Evolutionary conservation across 208 protist species (phyloP).

Genomic region (Trypanosoma theileri): DNA sequence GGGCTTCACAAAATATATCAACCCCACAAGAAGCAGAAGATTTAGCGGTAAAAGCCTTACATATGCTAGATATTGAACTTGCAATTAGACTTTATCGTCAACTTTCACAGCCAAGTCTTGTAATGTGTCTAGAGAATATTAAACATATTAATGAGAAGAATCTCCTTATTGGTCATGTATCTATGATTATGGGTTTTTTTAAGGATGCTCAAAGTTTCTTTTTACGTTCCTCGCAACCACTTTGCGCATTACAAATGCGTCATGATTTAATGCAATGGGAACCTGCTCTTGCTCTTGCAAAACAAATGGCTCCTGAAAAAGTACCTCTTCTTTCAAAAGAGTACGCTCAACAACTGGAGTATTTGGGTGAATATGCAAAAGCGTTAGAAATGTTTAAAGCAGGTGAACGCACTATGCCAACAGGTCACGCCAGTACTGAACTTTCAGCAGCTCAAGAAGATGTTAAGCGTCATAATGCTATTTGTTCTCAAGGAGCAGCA

Average conservation of each 20-base stretch:
- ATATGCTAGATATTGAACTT: slow-evolving; percentile 92
- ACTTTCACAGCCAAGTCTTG: slow-evolving; percentile 90
- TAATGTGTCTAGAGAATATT: slow-evolving; percentile 92
- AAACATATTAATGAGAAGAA: slow-evolving; percentile 93
- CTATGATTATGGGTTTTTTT: slow-evolving; percentile 93
- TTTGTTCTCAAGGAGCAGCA: slow-evolving; percentile 84
- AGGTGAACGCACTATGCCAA: slow-evolving; percentile 59
- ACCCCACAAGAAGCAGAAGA: slow-evolving; percentile 76
- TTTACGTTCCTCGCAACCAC: slow-evolving; percentile 87
- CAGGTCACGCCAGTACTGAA: slow-evolving; percentile 78
- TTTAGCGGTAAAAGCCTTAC: slow-evolving; percentile 89
- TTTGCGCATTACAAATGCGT: slow-evolving; percentile 96
- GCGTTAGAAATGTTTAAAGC: slow-evolving; percentile 90
- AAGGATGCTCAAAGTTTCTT: slow-evolving; percentile 93
- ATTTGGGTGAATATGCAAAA: slow-evolving; percentile 92
- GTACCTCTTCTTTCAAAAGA: slow-evolving; percentile 92
- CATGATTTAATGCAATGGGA: slow-evolving; percentile 97
- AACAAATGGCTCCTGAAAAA: slow-evolving; percentile 88
- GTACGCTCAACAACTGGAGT: slow-evolving; percentile 95
- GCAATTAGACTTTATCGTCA: slow-evolving; percentile 93
- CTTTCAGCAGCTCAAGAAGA: slow-evolving; percentile 67
- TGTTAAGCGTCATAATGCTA: slow-evolving; percentile 76
- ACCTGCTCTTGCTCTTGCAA: slow-evolving; percentile 90
- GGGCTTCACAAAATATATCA: slow-evolving; percentile 88
- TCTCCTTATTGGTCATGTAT: slow-evolving; percentile 94